Percentiles rank a stretch among this genome's conserved stretches.
Conservation (phyloP, 306 rosid species). For the Malus asiatica region DNA sequence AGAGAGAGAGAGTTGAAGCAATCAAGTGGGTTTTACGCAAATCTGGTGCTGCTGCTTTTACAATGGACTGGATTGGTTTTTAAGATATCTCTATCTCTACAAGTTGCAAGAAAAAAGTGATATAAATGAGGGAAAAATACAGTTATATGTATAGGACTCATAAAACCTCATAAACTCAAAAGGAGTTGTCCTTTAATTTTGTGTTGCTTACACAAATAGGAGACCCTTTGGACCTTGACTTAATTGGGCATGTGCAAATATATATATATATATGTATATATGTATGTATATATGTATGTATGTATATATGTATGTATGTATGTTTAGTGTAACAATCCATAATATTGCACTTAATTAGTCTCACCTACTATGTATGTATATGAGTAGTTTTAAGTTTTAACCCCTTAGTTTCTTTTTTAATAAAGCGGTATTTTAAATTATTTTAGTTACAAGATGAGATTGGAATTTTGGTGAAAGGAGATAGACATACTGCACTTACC, state of each 20-base stretch:
- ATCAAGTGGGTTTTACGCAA: slow-evolving; percentile 98
- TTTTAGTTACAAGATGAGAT: too few relatives aligned
- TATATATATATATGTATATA: too few relatives aligned
- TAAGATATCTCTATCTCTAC: slow-evolving; percentile 54
- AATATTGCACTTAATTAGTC: slow-evolving; percentile 6
- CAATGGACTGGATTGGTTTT: slow-evolving; percentile 71
- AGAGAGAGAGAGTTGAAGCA: slow-evolving; percentile 45
- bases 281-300: neutral
- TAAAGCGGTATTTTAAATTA: too few relatives aligned
- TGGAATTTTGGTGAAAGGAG: too few relatives aligned
- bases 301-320: too few relatives aligned
- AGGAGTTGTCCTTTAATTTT: slow-evolving; percentile 3
- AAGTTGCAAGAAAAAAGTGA: neutral
- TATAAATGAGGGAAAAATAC: slow-evolving; percentile 19
- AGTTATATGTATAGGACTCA: slow-evolving; percentile 1
- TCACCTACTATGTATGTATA: slow-evolving; percentile 9
- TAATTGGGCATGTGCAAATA: slow-evolving; percentile 13
- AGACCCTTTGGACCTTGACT: slow-evolving; percentile 10
- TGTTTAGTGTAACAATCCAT: neutral
- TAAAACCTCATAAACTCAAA: slow-evolving; percentile 15
- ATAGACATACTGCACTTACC: too few relatives aligned
- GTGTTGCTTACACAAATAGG: slow-evolving; percentile 11
- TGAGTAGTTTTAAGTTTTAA: neutral
- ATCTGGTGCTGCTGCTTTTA: slow-evolving; percentile 63
- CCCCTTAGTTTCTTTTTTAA: too few relatives aligned